These are phyloP conservation scores for Neophaeococcomyces aloes DNA, from an alignment of 2,329 filamentous ascomycete species.

Conservation along the genomic window DNA sequence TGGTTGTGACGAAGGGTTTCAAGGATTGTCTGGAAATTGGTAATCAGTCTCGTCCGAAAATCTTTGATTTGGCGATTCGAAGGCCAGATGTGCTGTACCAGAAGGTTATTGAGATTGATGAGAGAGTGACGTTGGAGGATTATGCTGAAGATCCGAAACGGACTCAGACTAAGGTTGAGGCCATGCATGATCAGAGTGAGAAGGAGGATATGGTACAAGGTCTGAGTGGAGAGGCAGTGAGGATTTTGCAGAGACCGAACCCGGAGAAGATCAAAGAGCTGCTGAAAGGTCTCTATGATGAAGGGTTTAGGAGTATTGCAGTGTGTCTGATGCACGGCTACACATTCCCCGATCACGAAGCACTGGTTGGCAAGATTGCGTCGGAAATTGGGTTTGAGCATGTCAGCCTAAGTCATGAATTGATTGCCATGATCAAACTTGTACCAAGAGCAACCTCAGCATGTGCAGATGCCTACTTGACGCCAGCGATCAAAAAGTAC, in stretches of 20 bases:
- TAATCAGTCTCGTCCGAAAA: constrained; percentile 78
- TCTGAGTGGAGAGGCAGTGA: constrained; percentile 62
- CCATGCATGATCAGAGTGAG: constrained; percentile 38
- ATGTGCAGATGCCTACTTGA: constrained; percentile 70
- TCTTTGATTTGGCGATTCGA: constrained; percentile 79
- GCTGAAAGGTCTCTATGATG: constrained; percentile 56
- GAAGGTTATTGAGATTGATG: constrained; percentile 76
- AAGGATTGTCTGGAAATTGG: constrained; percentile 80
- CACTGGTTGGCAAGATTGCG: constrained; percentile 63
- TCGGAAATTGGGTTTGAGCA: constrained; percentile 72
- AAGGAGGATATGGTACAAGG: constrained; percentile 49
- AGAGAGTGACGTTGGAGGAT: constrained; percentile 82
- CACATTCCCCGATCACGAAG: constrained; percentile 79
- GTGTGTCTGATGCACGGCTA: constrained; percentile 90
- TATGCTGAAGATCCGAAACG: constrained; percentile 78
- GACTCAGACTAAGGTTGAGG: constrained; percentile 44
- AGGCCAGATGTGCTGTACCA: constrained; percentile 84
- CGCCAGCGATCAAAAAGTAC: constrained; percentile 68
- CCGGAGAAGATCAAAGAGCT: constrained; percentile 46
- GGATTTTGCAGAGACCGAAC: constrained; percentile 53
- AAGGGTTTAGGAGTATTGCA: constrained; percentile 69
- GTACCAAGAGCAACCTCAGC: constrained; percentile 66
- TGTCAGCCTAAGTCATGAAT: constrained; percentile 66
- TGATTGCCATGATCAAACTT: constrained; percentile 84
- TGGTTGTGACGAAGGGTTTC: constrained; percentile 82